Base-by-base conservation (phyloP, 192 early-diverging fungal species). In the Diversispora eburnea region DNA sequence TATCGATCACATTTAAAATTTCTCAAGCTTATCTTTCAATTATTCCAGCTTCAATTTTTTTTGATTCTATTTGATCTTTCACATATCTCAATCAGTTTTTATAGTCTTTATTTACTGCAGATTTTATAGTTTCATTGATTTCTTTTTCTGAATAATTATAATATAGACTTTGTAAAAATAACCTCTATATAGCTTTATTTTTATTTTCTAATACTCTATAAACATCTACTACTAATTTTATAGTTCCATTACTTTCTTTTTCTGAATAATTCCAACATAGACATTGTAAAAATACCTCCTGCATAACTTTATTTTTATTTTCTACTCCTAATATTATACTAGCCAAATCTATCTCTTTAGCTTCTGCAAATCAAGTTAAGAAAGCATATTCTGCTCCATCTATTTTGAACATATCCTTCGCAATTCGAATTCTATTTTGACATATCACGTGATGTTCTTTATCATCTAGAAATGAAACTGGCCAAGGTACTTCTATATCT, bases 391-490 rank as follows among this genome's bases (percentile, higher is more conserved):
- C 25, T 54, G 51, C 41, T 3, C 43, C 68, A 43, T 70, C 68
- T 57, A 70, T 54, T 45, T 70, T 70, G 20, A 70, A 58, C 55
- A 70, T 70, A 57, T 70, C 42, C 45, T 70, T 70, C 56, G 42
- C 54, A 13, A 15, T 70, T 13, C 58, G 69, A 58, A 71, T 71
- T 71, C 48, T 42, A 13, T 71, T 71, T 55, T 71, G 69, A 43
- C 55, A 71, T 71, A 71, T 25, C 58, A 2, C 22, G 1, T 25
- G 10, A 45, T 71, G 43, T 17, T 42, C 19, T 71, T 71, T 42
- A 71, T 71, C 59, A 59, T 71, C 41, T 59, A 45, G 13, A 71
- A 71, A 71, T 56, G 42, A 17, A 47, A 58, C 15, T 39, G 42
- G 45, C 56, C 43, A 71, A 17, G 69, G 19, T 15, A 71, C 69